phyloP scores from a whole-genome alignment of 225 moss, liverwort and hornwort genomes.

The Pseudoscleropodium purum region DNA sequence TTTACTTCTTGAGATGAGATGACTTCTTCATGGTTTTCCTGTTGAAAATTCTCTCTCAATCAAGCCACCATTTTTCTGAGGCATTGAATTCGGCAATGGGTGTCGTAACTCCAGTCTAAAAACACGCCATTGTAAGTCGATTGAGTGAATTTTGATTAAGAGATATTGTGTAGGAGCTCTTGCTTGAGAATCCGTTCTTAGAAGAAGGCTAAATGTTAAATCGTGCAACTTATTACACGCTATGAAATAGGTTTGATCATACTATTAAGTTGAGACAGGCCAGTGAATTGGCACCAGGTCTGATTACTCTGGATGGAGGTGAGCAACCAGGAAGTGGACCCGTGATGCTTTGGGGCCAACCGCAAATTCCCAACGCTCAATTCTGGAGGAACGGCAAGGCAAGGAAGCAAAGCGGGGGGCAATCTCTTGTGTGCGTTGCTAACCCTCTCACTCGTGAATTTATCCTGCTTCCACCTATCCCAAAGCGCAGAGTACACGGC shows the following conservation, averaged over 20 bases:
- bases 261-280: background rate
- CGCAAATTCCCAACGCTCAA: slow-evolving; percentile 18
- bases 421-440: slow-evolving; percentile 37
- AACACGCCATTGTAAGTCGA: background rate
- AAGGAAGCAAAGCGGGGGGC: slow-evolving; percentile 29
- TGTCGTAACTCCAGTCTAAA: background rate
- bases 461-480: slow-evolving; percentile 40
- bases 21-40: background rate
- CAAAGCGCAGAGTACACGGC: slow-evolving; percentile 28
- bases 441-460: slow-evolving; percentile 53
- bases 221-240: background rate
- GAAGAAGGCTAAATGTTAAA: background rate
- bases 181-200: background rate
- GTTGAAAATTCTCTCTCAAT: background rate
- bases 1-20: background rate
- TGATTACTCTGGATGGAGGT: slow-evolving; percentile 40
- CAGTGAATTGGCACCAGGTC: slow-evolving; percentile 20
- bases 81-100: background rate
- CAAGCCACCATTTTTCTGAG: background rate
- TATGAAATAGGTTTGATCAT: slow-evolving; percentile 2
- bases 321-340: slow-evolving; percentile 35
- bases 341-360: slow-evolving; percentile 34
- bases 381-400: slow-evolving; percentile 26
- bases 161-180: background rate
- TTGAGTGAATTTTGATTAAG: background rate